Evolutionary conservation across 345 rosid species (phyloP).

Genomic region (Arabidopsis suecica): DNA sequence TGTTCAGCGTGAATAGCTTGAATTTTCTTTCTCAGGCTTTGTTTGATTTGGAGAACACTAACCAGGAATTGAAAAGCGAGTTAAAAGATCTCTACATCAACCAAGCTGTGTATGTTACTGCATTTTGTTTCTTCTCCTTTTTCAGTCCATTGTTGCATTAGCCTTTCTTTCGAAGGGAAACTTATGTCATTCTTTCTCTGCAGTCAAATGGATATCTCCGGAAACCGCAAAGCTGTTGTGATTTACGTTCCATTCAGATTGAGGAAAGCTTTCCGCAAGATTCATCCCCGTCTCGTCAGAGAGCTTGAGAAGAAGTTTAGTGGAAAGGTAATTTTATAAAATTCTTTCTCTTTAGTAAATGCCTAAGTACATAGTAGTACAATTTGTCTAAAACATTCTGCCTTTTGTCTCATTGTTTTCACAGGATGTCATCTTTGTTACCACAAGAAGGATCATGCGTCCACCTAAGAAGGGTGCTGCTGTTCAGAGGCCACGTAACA

Average conservation of each 20-base stretch:
- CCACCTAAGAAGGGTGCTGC: constrained; percentile 98
- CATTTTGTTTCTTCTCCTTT: constrained; percentile 19
- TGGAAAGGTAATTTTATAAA: constrained; percentile 63
- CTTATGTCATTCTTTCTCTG: constrained; percentile 1
- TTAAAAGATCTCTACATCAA: constrained; percentile 84
- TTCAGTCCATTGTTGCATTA: background rate
- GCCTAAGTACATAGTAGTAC: background rate
- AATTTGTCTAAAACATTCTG: background rate
- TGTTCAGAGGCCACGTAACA: constrained; percentile 79
- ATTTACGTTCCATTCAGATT: constrained; percentile 82
- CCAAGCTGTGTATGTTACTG: constrained; percentile 65
- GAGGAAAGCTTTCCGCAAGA: constrained; percentile 88
- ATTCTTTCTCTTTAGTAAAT: background rate
- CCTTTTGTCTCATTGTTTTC: background rate
- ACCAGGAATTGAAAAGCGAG: constrained; percentile 80
- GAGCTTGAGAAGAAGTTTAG: constrained; percentile 96
- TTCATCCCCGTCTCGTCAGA: constrained; percentile 82
- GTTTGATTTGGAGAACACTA: constrained; percentile 85
- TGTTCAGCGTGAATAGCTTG: background rate
- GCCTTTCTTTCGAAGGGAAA: background rate
- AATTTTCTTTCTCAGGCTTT: constrained; percentile 55
- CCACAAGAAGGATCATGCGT: constrained; percentile 78
- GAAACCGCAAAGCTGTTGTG: constrained; percentile 86
- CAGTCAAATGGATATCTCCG: constrained; percentile 82
- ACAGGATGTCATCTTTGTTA: constrained; percentile 78